Evolutionary conservation across 2,329 filamentous ascomycete species (phyloP).

Genomic region (Xylaria sp.): DNA sequence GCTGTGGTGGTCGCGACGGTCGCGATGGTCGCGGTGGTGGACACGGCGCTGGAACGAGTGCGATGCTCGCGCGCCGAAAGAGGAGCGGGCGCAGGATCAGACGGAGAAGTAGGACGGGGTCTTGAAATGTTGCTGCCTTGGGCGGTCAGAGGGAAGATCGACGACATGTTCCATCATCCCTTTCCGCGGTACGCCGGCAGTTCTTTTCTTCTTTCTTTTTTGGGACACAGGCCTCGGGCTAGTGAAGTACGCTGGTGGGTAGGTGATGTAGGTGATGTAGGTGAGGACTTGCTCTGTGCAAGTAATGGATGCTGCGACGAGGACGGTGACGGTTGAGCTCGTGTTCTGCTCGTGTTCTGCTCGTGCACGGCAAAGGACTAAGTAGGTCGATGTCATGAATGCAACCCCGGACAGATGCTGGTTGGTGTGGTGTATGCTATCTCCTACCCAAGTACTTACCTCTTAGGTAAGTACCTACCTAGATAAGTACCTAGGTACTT

Average conservation of each 20-base stretch:
- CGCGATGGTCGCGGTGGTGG: slow-evolving; percentile 1
- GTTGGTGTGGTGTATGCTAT: no score
- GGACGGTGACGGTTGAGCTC: no score
- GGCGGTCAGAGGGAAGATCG: slow-evolving; percentile 32
- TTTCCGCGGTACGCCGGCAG: neutral
- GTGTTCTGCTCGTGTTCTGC: neutral
- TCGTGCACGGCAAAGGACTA: neutral
- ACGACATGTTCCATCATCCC: slow-evolving; percentile 41
- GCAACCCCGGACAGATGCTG: neutral
- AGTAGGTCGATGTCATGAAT: slow-evolving; percentile 25
- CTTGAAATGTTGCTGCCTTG: slow-evolving; percentile 30
- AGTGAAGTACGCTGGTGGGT: neutral
- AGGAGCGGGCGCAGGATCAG: neutral
- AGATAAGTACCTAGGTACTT: no score
- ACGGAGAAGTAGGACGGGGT: slow-evolving; percentile 5
- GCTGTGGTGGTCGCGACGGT: no score
- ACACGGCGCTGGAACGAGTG: neutral
- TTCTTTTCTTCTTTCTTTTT: neutral
- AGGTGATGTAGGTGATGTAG: no score
- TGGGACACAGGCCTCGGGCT: neutral
- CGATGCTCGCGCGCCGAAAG: slow-evolving; percentile 6
- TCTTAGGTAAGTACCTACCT: no score
- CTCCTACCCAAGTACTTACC: neutral
- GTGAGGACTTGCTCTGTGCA: no score
- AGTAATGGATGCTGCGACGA: no score